Evolutionary conservation across 2,329 filamentous ascomycete genomes (phyloP).

Genomic region (Claviceps monticola): DNA sequence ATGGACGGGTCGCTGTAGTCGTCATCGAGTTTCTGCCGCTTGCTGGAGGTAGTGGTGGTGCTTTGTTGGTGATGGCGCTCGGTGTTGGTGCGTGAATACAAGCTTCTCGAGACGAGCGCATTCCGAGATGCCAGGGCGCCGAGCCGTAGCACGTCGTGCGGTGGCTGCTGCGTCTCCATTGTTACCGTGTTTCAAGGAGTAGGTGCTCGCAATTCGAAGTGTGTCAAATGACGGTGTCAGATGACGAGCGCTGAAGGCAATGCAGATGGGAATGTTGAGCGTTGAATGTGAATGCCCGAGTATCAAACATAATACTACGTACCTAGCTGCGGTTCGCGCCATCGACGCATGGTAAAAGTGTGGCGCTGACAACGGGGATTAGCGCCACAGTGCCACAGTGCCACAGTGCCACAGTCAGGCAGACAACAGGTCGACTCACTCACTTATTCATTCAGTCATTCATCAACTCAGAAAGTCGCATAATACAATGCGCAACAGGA

Average conservation of each 20-base stretch:
- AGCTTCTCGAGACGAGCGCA: conserved; percentile 17
- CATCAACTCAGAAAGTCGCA: neutral
- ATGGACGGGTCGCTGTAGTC: conserved; percentile 19
- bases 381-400: conserved; percentile 3
- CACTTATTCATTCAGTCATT: neutral
- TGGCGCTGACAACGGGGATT: conserved; percentile 13
- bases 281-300: no score
- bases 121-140: conserved; percentile 22
- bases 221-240: neutral
- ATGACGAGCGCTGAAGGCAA: neutral
- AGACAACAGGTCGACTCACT: neutral
- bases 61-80: conserved; percentile 6
- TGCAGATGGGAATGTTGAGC: no score
- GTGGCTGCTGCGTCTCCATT: conserved; percentile 22
- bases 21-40: conserved; percentile 26
- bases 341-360: conserved; percentile 1
- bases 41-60: conserved; percentile 11
- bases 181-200: neutral
- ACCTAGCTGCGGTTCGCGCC: no score
- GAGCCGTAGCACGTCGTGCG: conserved; percentile 20
- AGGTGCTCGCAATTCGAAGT: neutral
- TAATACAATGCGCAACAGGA: neutral
- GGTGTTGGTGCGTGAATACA: conserved; percentile 16
- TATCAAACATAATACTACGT: no score
- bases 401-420: conserved; percentile 1